Percentiles rank a stretch among this genome's conserved stretches.
These are phyloP conservation scores for Gossypium sturtianum DNA, from an alignment of 345 rosid species.

Conservation along the genomic window DNA sequence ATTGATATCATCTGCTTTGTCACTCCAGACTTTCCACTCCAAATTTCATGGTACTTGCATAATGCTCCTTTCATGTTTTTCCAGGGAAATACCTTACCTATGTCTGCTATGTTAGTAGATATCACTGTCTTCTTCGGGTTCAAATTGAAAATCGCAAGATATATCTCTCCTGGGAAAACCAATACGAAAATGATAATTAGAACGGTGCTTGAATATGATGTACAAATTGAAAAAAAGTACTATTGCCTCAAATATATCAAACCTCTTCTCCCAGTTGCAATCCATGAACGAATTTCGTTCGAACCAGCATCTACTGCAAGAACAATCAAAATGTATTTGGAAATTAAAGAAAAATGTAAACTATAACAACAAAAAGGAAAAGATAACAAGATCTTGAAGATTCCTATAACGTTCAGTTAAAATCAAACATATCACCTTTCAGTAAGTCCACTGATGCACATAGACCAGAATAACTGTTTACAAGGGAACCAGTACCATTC, in stretches of 20 bases:
- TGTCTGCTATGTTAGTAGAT: slow-evolving; percentile 51
- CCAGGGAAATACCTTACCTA: slow-evolving; percentile 39
- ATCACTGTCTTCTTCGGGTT: slow-evolving; percentile 38
- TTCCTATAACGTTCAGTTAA: neutral
- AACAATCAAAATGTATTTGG: neutral
- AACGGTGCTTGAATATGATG: neutral
- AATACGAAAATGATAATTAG: neutral
- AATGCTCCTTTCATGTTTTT: slow-evolving; percentile 31
- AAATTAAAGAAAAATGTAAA: slow-evolving; percentile 4
- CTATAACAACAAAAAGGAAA: neutral
- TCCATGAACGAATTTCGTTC: slow-evolving; percentile 70
- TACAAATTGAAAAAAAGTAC: neutral
- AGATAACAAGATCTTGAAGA: neutral
- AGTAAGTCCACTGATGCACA: slow-evolving; percentile 57
- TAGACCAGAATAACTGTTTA: slow-evolving; percentile 75
- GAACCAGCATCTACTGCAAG: slow-evolving; percentile 29
- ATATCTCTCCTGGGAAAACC: slow-evolving; percentile 40
- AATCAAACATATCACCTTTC: slow-evolving; percentile 36
- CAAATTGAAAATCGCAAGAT: slow-evolving; percentile 59
- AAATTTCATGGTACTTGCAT: slow-evolving; percentile 51
- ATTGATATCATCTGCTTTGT: slow-evolving; percentile 29
- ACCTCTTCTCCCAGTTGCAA: slow-evolving; percentile 81
- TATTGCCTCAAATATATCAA: slow-evolving; percentile 3
- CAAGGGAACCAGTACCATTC: slow-evolving; percentile 46
- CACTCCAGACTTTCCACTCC: slow-evolving; percentile 46